phyloP scores from a whole-genome alignment of 352 stramenopile species.

The Blastocystis sp. region DNA sequence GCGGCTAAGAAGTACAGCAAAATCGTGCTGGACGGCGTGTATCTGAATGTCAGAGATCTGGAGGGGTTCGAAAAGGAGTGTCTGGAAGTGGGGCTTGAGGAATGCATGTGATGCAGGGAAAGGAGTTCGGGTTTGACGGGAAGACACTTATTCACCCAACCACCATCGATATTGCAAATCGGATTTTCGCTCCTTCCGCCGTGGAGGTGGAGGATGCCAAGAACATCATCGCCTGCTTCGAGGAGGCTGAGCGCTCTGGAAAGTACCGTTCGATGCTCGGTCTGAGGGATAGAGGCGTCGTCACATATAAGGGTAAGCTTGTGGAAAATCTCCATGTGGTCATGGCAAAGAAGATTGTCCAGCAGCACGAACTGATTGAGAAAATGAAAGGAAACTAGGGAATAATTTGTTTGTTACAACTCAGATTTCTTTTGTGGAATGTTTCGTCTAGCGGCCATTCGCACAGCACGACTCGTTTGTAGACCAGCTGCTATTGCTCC shows the following conservation, averaged over 20 bases:
- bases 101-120: slow-evolving; percentile 55
- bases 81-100: slow-evolving; percentile 22
- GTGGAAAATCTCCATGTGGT: slow-evolving; percentile 60
- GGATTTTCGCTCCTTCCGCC: slow-evolving; percentile 63
- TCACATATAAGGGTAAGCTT: slow-evolving; percentile 53
- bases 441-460: neutral
- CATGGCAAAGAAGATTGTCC: slow-evolving; percentile 50
- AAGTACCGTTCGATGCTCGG: neutral
- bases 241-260: slow-evolving; percentile 46
- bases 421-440: neutral
- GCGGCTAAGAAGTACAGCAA: slow-evolving; percentile 63
- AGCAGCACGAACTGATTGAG: slow-evolving; percentile 51
- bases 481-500: neutral
- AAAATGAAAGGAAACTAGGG: slow-evolving; percentile 44
- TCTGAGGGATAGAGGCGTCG: slow-evolving; percentile 25
- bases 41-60: slow-evolving; percentile 63
- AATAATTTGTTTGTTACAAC: neutral
- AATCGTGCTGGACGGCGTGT: slow-evolving; percentile 64
- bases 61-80: slow-evolving; percentile 65
- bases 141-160: slow-evolving; percentile 69
- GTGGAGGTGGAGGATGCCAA: slow-evolving; percentile 64
- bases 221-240: slow-evolving; percentile 63
- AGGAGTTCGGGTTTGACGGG: slow-evolving; percentile 67
- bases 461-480: neutral
- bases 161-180: slow-evolving; percentile 65